Percentiles rank a stretch among this genome's conserved stretches.
phyloP scores from a whole-genome alignment of 2,329 filamentous ascomycete species.

The Apiospora aurea region DNA sequence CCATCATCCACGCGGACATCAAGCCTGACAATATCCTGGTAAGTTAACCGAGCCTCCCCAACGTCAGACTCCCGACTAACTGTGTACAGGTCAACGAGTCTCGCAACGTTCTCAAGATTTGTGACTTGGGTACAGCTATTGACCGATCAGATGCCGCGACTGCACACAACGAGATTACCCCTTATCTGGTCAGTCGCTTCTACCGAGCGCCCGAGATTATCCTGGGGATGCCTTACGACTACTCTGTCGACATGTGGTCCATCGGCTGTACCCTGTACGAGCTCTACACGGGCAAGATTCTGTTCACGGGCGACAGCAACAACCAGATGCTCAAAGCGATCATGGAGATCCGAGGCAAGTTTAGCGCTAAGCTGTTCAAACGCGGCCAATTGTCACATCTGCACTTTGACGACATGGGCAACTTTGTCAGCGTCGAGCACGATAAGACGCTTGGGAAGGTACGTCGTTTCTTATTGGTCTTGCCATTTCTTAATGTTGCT shows the following conservation, averaged over 20 bases:
- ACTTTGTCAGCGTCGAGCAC: conserved; percentile 84
- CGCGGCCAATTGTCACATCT: conserved; percentile 76
- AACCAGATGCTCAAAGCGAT: conserved; percentile 98
- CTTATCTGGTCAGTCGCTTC: conserved; percentile 95
- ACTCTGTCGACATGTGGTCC: conserved; percentile 96
- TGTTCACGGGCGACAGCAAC: conserved; percentile 94
- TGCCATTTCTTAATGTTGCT: background rate
- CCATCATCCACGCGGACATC: conserved; percentile 93
- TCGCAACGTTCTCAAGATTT: conserved; percentile 88
- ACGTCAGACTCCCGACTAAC: conserved; percentile 32
- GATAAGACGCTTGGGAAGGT: conserved; percentile 89
- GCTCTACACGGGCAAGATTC: conserved; percentile 94
- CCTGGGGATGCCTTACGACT: conserved; percentile 94
- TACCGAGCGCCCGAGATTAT: conserved; percentile 98
- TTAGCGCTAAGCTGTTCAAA: conserved; percentile 87
- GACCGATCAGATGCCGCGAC: conserved; percentile 79
- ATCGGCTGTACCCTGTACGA: conserved; percentile 97
- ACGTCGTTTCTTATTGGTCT: conserved; percentile 40
- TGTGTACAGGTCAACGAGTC: conserved; percentile 72
- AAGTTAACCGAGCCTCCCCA: conserved; percentile 34
- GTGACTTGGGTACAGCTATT: conserved; percentile 95
- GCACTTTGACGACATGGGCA: conserved; percentile 85
- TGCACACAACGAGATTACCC: conserved; percentile 83
- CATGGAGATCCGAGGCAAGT: conserved; percentile 93
- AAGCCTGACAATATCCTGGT: conserved; percentile 98